Base-by-base conservation (phyloP, 2,329 filamentous ascomycete species). In the Apiospora aurea region DNA sequence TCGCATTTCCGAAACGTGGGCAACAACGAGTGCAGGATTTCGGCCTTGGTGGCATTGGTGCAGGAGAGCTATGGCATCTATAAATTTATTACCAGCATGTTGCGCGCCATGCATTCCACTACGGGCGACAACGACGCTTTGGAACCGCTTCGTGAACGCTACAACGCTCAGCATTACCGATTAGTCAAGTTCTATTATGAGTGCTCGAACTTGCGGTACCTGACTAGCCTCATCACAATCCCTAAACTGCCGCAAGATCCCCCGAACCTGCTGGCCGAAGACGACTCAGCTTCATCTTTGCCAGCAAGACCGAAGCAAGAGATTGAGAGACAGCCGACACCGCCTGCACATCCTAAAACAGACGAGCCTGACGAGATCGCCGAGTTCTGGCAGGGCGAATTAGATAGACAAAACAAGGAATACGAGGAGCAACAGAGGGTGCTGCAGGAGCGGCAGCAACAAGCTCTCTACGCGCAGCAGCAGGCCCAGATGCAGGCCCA, bases 31-130 rank as follows among this genome's bases (percentile, higher is more conserved):
- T 98, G 96, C 82, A 90, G 96, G 74, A 99, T 99, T 78, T 97
- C 96, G 18, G 94, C 96, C 1, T 85, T 99, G 70, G 95, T 98
- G 29, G 94, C 95, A 2, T 86, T 99, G 61, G 96, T 99, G 3
- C 94, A 97, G 81, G 96, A 99, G 85, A 98, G 95, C 81, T 99
- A 98, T 83, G 96, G 96, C 67, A 98, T 99, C 77, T 99, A 99
- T 87, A 98, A 98, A 83, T 99, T 99, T 82, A 95, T 98, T 75
- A 99, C 96, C 0, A 99, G 96, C 92, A 99, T 99, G 96, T 85
- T 99, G 74, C 91, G 96, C 71, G 96, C 96, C 21, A 98, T 99
- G 95, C 96, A 99, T 81, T 96, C 94, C 2, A 95, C 94, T 67
- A 96, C 96, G 16, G 96, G 96, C 71, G 96, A 99, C 78, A 93